Evolutionary conservation across 2,329 filamentous ascomycete genomes (phyloP).

Genomic region (Dactylonectria macrodidyma): DNA sequence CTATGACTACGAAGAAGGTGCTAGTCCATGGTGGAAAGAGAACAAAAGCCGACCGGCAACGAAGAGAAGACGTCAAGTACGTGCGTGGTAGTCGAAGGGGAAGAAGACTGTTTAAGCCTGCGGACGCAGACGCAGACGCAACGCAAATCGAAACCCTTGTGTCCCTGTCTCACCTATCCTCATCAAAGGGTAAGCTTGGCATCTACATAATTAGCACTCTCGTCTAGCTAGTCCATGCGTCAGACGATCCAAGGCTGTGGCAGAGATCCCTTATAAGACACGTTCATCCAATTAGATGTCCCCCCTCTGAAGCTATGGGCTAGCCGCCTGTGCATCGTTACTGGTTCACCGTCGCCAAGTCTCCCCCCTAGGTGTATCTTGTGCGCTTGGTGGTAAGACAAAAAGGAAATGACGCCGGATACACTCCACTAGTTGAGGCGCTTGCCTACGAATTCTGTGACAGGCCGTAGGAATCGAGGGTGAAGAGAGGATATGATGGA

Average conservation of each 20-base stretch:
- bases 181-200: background rate
- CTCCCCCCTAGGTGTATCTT: too few species aligned
- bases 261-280: background rate
- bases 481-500: too few species aligned
- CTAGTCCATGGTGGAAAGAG: background rate
- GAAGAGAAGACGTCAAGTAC: background rate
- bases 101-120: background rate
- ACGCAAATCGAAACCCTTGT: background rate
- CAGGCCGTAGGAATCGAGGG: too few species aligned
- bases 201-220: background rate
- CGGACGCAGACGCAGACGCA: background rate
- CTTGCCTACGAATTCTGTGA: too few species aligned
- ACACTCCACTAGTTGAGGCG: too few species aligned
- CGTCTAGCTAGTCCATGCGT: background rate
- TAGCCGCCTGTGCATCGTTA: too few species aligned
- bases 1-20: constrained; percentile 4
- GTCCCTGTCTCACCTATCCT: background rate
- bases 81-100: background rate
- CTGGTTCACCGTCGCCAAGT: too few species aligned
- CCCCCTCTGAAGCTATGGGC: background rate
- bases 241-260: background rate
- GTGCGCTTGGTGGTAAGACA: too few species aligned
- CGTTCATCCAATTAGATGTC: background rate
- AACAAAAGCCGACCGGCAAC: background rate
- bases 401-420: too few species aligned